Conservation (phyloP, 441 rosid genomes). For the Sinapis alba region DNA sequence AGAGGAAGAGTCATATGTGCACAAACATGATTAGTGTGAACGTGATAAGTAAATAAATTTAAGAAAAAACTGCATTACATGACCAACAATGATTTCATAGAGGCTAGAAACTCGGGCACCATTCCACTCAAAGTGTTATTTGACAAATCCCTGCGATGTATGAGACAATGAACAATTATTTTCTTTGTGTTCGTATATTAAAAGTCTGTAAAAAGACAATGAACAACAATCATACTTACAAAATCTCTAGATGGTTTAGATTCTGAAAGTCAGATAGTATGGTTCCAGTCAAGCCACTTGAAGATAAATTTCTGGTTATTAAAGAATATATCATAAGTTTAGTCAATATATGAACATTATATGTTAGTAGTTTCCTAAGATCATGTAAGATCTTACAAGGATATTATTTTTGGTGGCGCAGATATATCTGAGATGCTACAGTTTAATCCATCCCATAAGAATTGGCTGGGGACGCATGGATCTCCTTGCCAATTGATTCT, state of each 20-base stretch:
- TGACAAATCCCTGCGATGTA: conserved; percentile 28
- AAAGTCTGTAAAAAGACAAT: not conserved
- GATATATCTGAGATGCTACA: conserved; percentile 35
- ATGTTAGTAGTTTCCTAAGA: not conserved
- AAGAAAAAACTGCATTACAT: conserved; percentile 21
- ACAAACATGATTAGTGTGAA: conserved; percentile 2
- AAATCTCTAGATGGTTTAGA: conserved; percentile 17
- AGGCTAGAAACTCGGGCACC: conserved; percentile 33
- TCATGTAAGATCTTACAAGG: conserved; percentile 11
- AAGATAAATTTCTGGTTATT: conserved; percentile 28
- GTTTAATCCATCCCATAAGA: conserved; percentile 46
- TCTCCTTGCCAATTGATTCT: conserved; percentile 49
- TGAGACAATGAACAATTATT: conserved; percentile 7
- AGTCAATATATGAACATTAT: not conserved
- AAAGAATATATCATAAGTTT: not conserved
- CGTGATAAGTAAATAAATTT: not conserved
- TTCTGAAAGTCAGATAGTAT: conserved; percentile 12
- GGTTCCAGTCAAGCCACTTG: conserved; percentile 29
- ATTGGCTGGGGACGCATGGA: conserved; percentile 44
- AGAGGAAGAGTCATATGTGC: not conserved
- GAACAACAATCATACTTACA: conserved; percentile 21
- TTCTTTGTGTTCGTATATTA: conserved; percentile 8
- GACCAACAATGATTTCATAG: conserved; percentile 30
- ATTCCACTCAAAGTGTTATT: conserved; percentile 29
- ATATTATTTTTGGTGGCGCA: conserved; percentile 10